These are phyloP conservation scores for Talaromyces piceae DNA, from an alignment of 2,329 filamentous ascomycete species.

Conservation along the genomic window DNA sequence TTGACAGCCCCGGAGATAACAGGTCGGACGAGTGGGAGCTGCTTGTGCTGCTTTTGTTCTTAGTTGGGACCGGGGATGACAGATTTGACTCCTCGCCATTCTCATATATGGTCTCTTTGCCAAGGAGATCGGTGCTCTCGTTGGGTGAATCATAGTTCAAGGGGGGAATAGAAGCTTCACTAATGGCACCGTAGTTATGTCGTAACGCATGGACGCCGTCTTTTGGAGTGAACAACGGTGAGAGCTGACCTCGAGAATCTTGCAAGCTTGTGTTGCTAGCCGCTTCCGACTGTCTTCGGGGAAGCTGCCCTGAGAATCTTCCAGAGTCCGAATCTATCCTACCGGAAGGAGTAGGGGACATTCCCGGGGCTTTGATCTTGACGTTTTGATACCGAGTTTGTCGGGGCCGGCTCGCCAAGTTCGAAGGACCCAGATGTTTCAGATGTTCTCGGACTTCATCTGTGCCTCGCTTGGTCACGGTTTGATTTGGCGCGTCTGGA, in stretches of 20 bases:
- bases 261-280: constrained; percentile 19
- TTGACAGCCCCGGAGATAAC: constrained; percentile 13
- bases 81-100: not conserved
- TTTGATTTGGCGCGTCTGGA: constrained; percentile 19
- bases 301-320: constrained; percentile 35
- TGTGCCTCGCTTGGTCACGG: constrained; percentile 43
- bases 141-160: not conserved
- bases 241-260: not conserved
- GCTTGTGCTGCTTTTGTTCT: constrained; percentile 15
- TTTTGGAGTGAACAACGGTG: constrained; percentile 3
- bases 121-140: constrained; percentile 17
- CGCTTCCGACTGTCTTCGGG: constrained; percentile 49
- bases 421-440: constrained; percentile 58
- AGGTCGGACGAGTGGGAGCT: constrained; percentile 20
- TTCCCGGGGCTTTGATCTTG: constrained; percentile 55
- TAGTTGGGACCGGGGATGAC: constrained; percentile 2
- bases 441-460: constrained; percentile 53
- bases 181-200: constrained; percentile 9
- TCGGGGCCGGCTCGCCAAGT: constrained; percentile 53
- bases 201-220: constrained; percentile 25
- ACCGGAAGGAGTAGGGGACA: constrained; percentile 26
- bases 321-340: constrained; percentile 30
- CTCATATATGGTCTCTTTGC: constrained; percentile 16
- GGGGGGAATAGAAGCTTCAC: not conserved
- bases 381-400: constrained; percentile 55